These are phyloP conservation scores for Rhizoclosmatium sp. DNA, from an alignment of 192 early-diverging fungal genomes.

Conservation along the genomic window DNA sequence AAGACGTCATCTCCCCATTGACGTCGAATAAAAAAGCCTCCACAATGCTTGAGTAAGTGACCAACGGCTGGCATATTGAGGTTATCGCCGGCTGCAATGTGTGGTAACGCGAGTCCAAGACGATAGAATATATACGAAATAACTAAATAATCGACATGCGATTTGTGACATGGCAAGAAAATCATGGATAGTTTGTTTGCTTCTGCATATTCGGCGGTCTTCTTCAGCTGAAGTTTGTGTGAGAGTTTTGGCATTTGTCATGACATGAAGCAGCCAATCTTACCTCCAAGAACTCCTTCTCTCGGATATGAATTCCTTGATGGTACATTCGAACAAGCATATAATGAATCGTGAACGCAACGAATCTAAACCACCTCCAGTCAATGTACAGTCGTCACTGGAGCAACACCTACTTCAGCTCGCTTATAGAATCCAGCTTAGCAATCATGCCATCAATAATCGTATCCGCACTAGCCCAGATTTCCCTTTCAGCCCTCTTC, in stretches of 20 bases:
- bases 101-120: slow-evolving; percentile 77
- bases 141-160: slow-evolving; percentile 86
- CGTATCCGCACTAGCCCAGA: slow-evolving; percentile 38
- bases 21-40: slow-evolving; percentile 83
- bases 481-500: slow-evolving; percentile 38
- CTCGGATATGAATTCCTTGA: slow-evolving; percentile 84
- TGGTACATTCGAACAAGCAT: slow-evolving; percentile 83
- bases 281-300: slow-evolving; percentile 77
- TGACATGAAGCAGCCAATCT: slow-evolving; percentile 4
- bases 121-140: slow-evolving; percentile 82
- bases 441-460: slow-evolving; percentile 67
- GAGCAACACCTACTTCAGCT: slow-evolving; percentile 55
- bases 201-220: slow-evolving; percentile 45
- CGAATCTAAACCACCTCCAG: slow-evolving; percentile 52
- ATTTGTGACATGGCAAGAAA: slow-evolving; percentile 85
- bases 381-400: neutral
- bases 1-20: slow-evolving; percentile 79
- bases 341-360: slow-evolving; percentile 77
- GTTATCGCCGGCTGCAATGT: slow-evolving; percentile 88
- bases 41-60: slow-evolving; percentile 65
- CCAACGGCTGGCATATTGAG: slow-evolving; percentile 82
- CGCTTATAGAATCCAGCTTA: slow-evolving; percentile 68
- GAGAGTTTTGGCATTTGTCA: neutral
- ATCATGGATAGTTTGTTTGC: slow-evolving; percentile 78
- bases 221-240: slow-evolving; percentile 23